Conservation (phyloP, 2,329 filamentous ascomycete genomes). For the Parastagonospora nodorum region DNA sequence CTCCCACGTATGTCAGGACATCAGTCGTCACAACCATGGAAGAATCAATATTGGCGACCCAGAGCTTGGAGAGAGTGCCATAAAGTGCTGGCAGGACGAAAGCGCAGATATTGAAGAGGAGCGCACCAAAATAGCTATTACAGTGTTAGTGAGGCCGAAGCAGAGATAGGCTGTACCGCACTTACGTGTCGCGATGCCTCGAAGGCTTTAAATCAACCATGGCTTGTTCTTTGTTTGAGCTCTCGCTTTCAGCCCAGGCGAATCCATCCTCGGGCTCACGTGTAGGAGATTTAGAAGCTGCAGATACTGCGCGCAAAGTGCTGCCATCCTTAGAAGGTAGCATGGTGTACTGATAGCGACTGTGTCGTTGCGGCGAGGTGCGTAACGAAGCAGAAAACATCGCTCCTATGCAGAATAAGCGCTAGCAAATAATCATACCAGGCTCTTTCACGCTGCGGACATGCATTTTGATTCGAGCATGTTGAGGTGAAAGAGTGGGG, state of each 20-base stretch:
- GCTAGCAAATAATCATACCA: too few relatives aligned
- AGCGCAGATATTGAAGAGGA: slow-evolving; percentile 66
- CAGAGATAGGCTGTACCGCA: neutral
- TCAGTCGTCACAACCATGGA: slow-evolving; percentile 68
- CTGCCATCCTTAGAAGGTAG: slow-evolving; percentile 16
- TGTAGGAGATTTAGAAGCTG: neutral
- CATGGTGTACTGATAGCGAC: slow-evolving; percentile 23
- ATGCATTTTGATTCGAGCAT: neutral
- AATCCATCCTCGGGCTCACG: neutral
- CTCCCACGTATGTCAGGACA: slow-evolving; percentile 71
- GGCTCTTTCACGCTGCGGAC: neutral
- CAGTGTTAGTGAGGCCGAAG: neutral
- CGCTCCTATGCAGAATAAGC: neutral
- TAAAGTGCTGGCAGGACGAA: slow-evolving; percentile 72
- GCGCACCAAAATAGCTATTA: slow-evolving; percentile 58
- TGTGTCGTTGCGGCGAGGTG: neutral
- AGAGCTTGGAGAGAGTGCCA: slow-evolving; percentile 69
- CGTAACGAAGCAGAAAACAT: neutral
- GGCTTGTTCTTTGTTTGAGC: slow-evolving; percentile 16
- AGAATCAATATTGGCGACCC: slow-evolving; percentile 71
- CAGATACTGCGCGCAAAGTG: slow-evolving; percentile 1
- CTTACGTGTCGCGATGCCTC: slow-evolving; percentile 20
- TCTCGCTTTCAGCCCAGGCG: neutral
- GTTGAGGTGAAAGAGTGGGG: slow-evolving; percentile 1
- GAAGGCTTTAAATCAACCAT: slow-evolving; percentile 15